Percentiles rank a stretch among this genome's conserved stretches.
Conservation (phyloP, 768 basidiomycete genomes). For the Rhodotorula diobovata region DNA sequence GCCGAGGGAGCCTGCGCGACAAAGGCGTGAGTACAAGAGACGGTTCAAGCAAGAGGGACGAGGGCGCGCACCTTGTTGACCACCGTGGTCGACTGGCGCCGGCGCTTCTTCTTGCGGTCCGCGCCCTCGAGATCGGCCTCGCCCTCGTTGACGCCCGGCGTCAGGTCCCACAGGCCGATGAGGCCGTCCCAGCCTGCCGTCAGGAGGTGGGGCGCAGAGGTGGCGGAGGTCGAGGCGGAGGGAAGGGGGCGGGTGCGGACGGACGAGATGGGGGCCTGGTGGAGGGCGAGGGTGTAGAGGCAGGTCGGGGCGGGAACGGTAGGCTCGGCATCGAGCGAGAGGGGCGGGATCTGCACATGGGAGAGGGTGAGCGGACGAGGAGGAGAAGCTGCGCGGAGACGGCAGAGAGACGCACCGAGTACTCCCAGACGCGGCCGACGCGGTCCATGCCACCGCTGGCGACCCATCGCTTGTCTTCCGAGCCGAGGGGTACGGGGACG, state of each 20-base stretch:
- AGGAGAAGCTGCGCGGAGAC: background rate
- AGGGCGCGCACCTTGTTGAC: slow-evolving; percentile 52
- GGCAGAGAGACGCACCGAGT: slow-evolving; percentile 12
- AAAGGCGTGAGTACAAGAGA: background rate
- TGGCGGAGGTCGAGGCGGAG: slow-evolving; percentile 34
- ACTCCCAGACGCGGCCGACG: slow-evolving; percentile 40
- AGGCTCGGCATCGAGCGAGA: slow-evolving; percentile 45
- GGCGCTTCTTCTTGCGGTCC: slow-evolving; percentile 61
- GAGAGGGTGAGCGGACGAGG: background rate
- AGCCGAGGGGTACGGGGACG: slow-evolving; percentile 48
- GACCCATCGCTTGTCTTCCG: slow-evolving; percentile 27
- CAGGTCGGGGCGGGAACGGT: slow-evolving; percentile 47
- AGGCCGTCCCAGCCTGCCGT: slow-evolving; percentile 84
- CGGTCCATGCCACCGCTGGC: slow-evolving; percentile 64
- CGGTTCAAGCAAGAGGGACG: background rate
- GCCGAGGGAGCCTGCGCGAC: slow-evolving; percentile 56
- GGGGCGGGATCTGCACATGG: slow-evolving; percentile 36
- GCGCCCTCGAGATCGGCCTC: slow-evolving; percentile 48
- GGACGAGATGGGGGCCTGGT: slow-evolving; percentile 73
- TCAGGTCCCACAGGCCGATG: slow-evolving; percentile 75
- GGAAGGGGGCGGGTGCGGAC: slow-evolving; percentile 51
- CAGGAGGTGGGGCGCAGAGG: slow-evolving; percentile 60
- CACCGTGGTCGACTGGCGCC: slow-evolving; percentile 55
- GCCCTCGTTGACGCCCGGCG: slow-evolving; percentile 62
- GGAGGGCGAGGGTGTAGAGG: slow-evolving; percentile 72